These are phyloP conservation scores for Paramecium sonneborni DNA, from an alignment of 73 alveolate species.

Conservation along the genomic window DNA sequence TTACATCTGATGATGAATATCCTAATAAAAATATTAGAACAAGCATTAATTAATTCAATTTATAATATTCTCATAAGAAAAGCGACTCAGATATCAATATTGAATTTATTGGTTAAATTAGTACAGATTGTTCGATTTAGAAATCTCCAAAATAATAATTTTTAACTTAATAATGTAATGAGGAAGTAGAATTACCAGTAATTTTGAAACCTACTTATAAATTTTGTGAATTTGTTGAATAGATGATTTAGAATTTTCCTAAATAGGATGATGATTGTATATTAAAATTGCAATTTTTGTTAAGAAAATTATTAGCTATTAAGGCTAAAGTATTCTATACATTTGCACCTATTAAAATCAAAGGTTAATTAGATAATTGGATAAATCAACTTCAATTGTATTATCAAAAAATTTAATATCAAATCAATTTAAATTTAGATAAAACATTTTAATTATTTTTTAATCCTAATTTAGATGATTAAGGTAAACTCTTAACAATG, in stretches of 20 bases:
- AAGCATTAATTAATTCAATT: neutral
- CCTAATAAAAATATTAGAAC: neutral
- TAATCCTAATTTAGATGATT: conserved; percentile 6
- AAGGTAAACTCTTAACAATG: neutral
- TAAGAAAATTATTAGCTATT: neutral
- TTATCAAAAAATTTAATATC: neutral
- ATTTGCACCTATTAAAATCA: neutral
- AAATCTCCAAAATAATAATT: neutral
- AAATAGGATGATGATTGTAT: neutral
- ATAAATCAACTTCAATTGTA: neutral
- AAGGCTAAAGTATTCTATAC: neutral
- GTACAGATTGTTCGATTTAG: neutral
- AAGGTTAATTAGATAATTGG: neutral
- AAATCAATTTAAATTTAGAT: neutral
- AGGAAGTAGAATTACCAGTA: neutral
- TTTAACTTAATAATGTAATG: neutral
- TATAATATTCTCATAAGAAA: neutral
- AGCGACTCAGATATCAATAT: neutral
- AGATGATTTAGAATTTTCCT: neutral
- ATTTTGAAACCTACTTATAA: neutral
- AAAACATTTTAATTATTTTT: neutral
- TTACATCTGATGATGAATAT: neutral
- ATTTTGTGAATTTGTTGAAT: conserved; percentile 30
- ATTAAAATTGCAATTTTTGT: neutral
- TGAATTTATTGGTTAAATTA: neutral